phyloP scores from a whole-genome alignment of 352 stramenopile genomes.

The Lagenidium sp. region DNA sequence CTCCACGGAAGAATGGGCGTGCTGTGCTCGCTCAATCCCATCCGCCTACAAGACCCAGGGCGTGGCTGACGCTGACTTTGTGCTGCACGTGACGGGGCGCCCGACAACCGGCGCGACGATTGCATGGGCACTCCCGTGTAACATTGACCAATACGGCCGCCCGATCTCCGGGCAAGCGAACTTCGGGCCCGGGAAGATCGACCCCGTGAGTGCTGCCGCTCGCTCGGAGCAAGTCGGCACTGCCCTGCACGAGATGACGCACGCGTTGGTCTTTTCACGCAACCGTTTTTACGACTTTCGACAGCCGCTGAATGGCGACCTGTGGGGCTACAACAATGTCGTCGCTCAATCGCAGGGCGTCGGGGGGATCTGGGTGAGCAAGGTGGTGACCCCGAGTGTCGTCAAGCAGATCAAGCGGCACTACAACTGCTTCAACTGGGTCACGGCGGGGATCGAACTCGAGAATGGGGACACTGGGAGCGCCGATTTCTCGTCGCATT shows the following conservation, averaged over 20 bases:
- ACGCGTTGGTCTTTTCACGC: conserved; percentile 70
- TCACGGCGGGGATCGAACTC: conserved; percentile 48
- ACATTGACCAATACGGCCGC: conserved; percentile 65
- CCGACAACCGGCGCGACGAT: conserved; percentile 62
- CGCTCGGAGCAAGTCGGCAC: conserved; percentile 60
- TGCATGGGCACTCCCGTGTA: conserved; percentile 73
- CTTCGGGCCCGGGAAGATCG: conserved; percentile 54
- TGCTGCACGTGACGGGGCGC: conserved; percentile 67
- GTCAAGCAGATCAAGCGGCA: conserved; percentile 58
- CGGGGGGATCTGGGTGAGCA: conserved; percentile 51
- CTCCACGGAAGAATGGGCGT: conserved; percentile 42
- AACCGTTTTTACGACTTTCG: conserved; percentile 52
- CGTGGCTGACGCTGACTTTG: conserved; percentile 59
- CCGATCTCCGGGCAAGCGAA: conserved; percentile 79
- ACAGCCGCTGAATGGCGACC: conserved; percentile 40
- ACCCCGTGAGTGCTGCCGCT: conserved; percentile 30
- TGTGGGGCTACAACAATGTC: conserved; percentile 61
- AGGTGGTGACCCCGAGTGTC: conserved; percentile 66
- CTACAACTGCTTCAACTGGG: conserved; percentile 68
- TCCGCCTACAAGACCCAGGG: conserved; percentile 32
- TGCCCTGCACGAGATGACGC: conserved; percentile 74
- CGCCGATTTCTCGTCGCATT: conserved; percentile 58
- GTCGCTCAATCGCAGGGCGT: conserved; percentile 30
- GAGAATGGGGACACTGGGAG: conserved; percentile 65
- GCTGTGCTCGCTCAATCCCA: conserved; percentile 43